Base-by-base conservation (phyloP, 495 filamentous ascomycete species). In the Tuber magnatum region DNA sequence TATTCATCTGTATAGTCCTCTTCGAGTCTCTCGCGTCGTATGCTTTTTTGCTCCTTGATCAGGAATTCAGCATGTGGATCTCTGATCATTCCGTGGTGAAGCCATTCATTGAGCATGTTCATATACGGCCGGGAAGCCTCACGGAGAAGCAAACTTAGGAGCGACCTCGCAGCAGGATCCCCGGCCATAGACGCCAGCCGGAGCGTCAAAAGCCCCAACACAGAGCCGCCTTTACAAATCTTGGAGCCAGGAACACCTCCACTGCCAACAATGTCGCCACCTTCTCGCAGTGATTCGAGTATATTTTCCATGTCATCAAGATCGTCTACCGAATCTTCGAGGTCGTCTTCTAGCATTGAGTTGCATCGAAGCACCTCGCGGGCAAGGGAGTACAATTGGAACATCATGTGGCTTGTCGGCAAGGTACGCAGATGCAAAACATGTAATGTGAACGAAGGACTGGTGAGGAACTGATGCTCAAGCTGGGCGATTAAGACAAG, bases 1-100 rank as follows among this genome's bases (percentile, higher is more conserved):
- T 99, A 99, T 79, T 98, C 95, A 81, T 99, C 95, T 0, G 94
- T 98, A 80, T 97, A 99, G 84, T 99, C 95, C 80, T 97, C 90
- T 82, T 97, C 93, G 18, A 99, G 85, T 80, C 91, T 88, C 80
- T 97, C 96, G 32, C 95, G 88, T 73, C 91, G 91, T 80, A 99
- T 98, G 80, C 93, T 95, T 84, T 94, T 94, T 82, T 97, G 94
- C 83, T 99, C 95, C 78, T 93, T 96, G 77, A 99, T 90, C 51
- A 99, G 85, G 81, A 99, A 99, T 82, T 99, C 95, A 20, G 88
- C 89, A 83, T 97, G 96, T 2, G 94, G 93, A 83, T 99, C 95
- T 82, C 90, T 92, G 82, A 99, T 98, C 56, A 91, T 93, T 28
- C 95, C 95, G 81, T 97, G 94, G 81, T 99, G 95, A 38, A 99